Evolutionary conservation across 1,139 yeast species (phyloP).

Genomic region (Geotrichum macrosporum): DNA sequence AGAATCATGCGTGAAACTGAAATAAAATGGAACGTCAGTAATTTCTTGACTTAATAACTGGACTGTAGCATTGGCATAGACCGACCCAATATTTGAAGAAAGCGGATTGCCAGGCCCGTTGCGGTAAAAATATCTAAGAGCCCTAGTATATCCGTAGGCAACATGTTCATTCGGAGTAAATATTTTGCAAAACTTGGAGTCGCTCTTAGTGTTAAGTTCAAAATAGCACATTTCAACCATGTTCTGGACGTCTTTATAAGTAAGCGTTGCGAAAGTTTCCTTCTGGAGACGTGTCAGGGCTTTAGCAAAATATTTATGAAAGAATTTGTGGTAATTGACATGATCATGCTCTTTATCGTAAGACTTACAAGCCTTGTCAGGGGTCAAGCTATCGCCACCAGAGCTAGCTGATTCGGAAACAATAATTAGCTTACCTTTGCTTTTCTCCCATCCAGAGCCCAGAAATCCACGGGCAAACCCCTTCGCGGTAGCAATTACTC

Average conservation of each 20-base stretch:
- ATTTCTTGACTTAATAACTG: constrained; percentile 42
- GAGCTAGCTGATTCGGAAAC: constrained; percentile 15
- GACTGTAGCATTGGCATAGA: constrained; percentile 48
- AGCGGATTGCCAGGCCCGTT: constrained; percentile 50
- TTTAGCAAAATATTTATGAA: constrained; percentile 8
- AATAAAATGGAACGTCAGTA: constrained; percentile 28
- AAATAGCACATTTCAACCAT: constrained; percentile 50
- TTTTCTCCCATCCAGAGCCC: constrained; percentile 9
- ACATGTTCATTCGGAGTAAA: constrained; percentile 50
- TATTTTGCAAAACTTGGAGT: constrained; percentile 49
- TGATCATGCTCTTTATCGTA: constrained; percentile 12
- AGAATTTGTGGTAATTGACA: constrained; percentile 14
- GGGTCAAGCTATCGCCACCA: constrained; percentile 22
- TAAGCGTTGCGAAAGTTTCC: constrained; percentile 29
- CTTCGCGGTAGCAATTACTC: constrained; percentile 24
- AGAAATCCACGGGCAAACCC: constrained; percentile 22
- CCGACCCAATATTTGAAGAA: constrained; percentile 46
- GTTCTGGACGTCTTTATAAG: constrained; percentile 41
- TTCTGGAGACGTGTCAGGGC: constrained; percentile 11
- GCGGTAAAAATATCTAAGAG: constrained; percentile 46
- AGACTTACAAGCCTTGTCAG: constrained; percentile 18
- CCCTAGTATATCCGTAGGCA: constrained; percentile 44
- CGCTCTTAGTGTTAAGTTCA: constrained; percentile 50
- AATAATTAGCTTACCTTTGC: constrained; percentile 11
- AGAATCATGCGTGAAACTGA: constrained; percentile 53